Conservation (phyloP, 1,139 yeast species). For the Blastobotrys apis region DNA sequence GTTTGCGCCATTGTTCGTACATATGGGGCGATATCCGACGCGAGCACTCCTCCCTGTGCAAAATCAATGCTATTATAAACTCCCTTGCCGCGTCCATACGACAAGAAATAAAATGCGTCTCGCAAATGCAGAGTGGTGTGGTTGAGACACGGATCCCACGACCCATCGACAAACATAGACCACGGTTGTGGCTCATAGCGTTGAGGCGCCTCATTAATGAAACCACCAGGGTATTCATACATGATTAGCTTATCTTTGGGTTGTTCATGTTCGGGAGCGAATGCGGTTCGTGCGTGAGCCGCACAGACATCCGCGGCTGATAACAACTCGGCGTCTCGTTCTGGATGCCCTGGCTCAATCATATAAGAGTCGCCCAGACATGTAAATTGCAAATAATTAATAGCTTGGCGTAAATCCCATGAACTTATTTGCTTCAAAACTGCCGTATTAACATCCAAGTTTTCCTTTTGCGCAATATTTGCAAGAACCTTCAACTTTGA, state of each 20-base stretch:
- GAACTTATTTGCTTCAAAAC: background rate
- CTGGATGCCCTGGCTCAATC: too few species aligned
- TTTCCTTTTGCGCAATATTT: conserved; percentile 37
- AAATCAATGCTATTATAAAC: conserved; percentile 20
- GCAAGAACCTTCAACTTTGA: conserved; percentile 35
- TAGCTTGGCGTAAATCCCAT: conserved; percentile 52
- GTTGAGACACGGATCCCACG: background rate
- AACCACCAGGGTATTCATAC: conserved; percentile 5
- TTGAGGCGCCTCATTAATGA: conserved; percentile 13
- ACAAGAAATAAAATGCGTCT: conserved; percentile 22
- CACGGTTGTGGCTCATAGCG: conserved; percentile 20
- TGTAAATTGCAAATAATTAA: conserved; percentile 54
- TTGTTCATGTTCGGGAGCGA: conserved; percentile 7
- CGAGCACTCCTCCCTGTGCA: conserved; percentile 16
- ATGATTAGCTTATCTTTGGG: conserved; percentile 17
- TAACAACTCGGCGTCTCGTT: conserved; percentile 9
- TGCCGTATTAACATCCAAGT: conserved; percentile 24
- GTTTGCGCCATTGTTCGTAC: conserved; percentile 29
- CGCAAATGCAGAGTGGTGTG: conserved; percentile 13
- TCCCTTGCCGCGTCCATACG: conserved; percentile 17
- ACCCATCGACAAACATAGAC: conserved; percentile 8
- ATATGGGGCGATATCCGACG: conserved; percentile 30
- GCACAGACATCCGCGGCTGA: conserved; percentile 23
- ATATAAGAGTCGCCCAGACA: conserved; percentile 31
- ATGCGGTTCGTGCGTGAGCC: conserved; percentile 15